Percentiles rank a stretch among this genome's conserved stretches.
These are phyloP conservation scores for Sporothrix curviconia DNA, from an alignment of 2,329 filamentous ascomycete genomes.

Conservation along the genomic window DNA sequence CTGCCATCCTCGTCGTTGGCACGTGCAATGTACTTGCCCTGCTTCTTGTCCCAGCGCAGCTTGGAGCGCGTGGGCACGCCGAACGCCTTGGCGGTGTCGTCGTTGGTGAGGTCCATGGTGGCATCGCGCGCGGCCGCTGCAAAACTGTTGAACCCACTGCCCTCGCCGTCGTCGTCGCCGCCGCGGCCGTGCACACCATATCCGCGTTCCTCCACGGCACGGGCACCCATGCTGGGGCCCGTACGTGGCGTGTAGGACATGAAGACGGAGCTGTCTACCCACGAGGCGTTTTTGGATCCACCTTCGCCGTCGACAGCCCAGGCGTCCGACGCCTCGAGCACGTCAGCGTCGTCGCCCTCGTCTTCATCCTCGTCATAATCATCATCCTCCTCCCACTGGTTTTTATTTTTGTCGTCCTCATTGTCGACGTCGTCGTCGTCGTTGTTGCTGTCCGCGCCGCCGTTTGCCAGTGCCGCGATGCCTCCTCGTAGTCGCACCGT, in stretches of 20 bases:
- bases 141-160: slow-evolving; percentile 63
- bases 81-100: slow-evolving; percentile 75
- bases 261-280: slow-evolving; percentile 83
- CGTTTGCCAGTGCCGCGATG: slow-evolving; percentile 4
- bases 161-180: slow-evolving; percentile 40
- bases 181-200: slow-evolving; percentile 72
- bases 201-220: slow-evolving; percentile 74
- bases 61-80: slow-evolving; percentile 66
- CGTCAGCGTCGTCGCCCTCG: slow-evolving; percentile 61
- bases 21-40: slow-evolving; percentile 86
- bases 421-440: slow-evolving; percentile 35
- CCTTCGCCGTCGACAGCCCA: slow-evolving; percentile 30
- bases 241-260: slow-evolving; percentile 90
- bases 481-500: slow-evolving; percentile 26
- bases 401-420: too few species aligned
- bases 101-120: slow-evolving; percentile 87
- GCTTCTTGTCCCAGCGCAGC: slow-evolving; percentile 96
- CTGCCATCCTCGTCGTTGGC: slow-evolving; percentile 93
- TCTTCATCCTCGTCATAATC: slow-evolving; percentile 52
- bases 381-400: too few species aligned
- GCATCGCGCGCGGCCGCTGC: slow-evolving; percentile 78
- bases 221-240: slow-evolving; percentile 43
- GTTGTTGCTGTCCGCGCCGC: slow-evolving; percentile 53
- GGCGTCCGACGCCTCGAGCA: slow-evolving; percentile 54
- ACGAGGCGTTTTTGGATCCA: slow-evolving; percentile 43